Base-by-base conservation (phyloP, 306 rosid species). In the Vigna trinervia region DNA sequence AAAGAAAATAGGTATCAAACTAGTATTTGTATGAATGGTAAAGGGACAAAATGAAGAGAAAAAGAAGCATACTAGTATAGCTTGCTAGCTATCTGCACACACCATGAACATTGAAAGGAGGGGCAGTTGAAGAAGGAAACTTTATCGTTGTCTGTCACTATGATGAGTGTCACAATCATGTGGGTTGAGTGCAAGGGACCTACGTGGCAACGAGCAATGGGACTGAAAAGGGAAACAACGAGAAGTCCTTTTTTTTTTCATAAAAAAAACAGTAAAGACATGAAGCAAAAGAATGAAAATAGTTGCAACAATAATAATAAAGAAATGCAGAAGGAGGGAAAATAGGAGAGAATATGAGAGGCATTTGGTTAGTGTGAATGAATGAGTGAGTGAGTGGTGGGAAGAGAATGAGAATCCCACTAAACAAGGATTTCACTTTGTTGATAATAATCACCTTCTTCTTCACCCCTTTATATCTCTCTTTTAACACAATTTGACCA, bases 341-440 rank as follows among this genome's bases (percentile, higher is more conserved):
- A 90, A 71, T 79, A 80, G 56, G 7, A 81, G 41, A 68, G 89
- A 82, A 88, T 85, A 85, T 57, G 75, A 82, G 80, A 79, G 85
- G 43, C 54, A 83, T 23, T 76, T 74, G 66, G 68, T 20, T 41
- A 9, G 66, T 73, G 83, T 43, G 50, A 11, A 13, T 43, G 48
- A 43, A 12, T 10, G 12, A 41, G 46, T 41, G 5, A 32, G 38
- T 34, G 50, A 74, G 66, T 80, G 88, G 89, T 89, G 89, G 92
- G 86, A 84, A 53, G 56, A 68, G 92, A 88, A 89, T 78, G 75
- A 85, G 89, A 89, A 88, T 85, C 90, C 94, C 97, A 89, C 94
- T 92, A 75, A 78, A 41, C 61, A 61, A 38, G 69, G 76, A 61
- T 71, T 79, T 77, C 50, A 39, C 82, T 74, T 77, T 73, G 60